Base-by-base conservation (phyloP, 2,329 filamentous ascomycete species). In the Pseudopyricularia javanii region DNA sequence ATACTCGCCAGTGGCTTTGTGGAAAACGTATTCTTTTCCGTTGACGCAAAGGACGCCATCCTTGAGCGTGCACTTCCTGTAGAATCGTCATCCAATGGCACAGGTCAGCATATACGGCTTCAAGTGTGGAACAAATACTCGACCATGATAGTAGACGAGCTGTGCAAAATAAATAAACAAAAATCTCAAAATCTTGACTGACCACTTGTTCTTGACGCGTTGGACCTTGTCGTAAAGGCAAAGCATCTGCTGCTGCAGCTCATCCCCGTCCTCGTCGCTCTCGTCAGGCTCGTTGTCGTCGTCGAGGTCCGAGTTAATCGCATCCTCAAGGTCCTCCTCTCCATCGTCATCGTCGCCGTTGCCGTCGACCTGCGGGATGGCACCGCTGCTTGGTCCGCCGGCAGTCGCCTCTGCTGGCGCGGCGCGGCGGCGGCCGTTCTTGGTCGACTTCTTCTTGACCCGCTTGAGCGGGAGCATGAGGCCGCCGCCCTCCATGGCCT, bases 211-310 rank as follows among this genome's bases (percentile, higher is more conserved):
- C 83, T 98, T 98, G 63, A 97, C 93, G 49, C 93, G 80, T 71
- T 97, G 91, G 9, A 98, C 93, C 74, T 98, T 98, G 74, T 98
- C 93, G 66, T 98, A 98, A 66, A 95, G 96, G 74, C 93, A 98
- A 40, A 98, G 83, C 88, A 98, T 97, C 65, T 94, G 91, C 60
- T 95, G 87, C 1, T 85, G 84, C 58, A 86, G 80, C 34, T 83
- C 80, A 45, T 95, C 91, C 55, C 94, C 89, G 14, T 90, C 88
- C 50, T 93, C 91, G 33, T 93, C 88, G 24, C 91, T 88, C 24
- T 93, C 89, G 30, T 87, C 84, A 17, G 82, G 70, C 11, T 88
- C 83, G 56, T 97, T 93, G 57, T 97, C 91, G 0, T 98, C 93
- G 64, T 98, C 93, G 3, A 98, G 82, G 62, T 98, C 93, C 0